These are phyloP conservation scores for Kodamaea lidongshanica DNA, from an alignment of 805 yeast species.

Conservation along the genomic window DNA sequence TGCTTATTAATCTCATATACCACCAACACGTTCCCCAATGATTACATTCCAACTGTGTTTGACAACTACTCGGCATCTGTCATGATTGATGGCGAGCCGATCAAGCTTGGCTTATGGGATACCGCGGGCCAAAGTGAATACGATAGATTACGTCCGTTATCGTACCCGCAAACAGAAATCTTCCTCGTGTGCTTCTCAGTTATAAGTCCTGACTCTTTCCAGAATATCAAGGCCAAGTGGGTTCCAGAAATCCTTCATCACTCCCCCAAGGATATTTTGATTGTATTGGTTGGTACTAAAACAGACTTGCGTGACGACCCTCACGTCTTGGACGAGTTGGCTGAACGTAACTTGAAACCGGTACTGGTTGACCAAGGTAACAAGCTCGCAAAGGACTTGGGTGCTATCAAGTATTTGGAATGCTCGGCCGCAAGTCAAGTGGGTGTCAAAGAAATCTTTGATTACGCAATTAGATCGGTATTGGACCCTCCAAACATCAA, in stretches of 20 bases:
- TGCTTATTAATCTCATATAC: slow-evolving; percentile 84
- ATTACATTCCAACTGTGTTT: slow-evolving; percentile 89
- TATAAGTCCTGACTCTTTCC: slow-evolving; percentile 72
- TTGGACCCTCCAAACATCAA: slow-evolving; percentile 42
- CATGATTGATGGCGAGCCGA: slow-evolving; percentile 73
- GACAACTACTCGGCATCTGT: slow-evolving; percentile 88
- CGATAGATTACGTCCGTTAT: slow-evolving; percentile 80
- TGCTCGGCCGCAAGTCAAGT: slow-evolving; percentile 87
- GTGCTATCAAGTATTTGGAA: slow-evolving; percentile 71
- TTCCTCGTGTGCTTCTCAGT: slow-evolving; percentile 83
- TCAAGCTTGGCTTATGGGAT: slow-evolving; percentile 88
- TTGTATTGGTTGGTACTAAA: slow-evolving; percentile 83
- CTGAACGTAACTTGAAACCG: slow-evolving; percentile 57
- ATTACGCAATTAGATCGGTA: slow-evolving; percentile 70
- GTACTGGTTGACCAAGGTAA: slow-evolving; percentile 57
- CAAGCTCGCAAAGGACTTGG: slow-evolving; percentile 61
- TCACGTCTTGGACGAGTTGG: slow-evolving; percentile 62
- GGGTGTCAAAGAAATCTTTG: slow-evolving; percentile 82
- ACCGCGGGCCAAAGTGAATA: slow-evolving; percentile 94
- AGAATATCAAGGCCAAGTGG: slow-evolving; percentile 70
- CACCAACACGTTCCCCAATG: slow-evolving; percentile 88
- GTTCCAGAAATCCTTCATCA: slow-evolving; percentile 83
- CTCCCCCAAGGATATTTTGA: slow-evolving; percentile 62
- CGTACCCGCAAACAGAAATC: slow-evolving; percentile 89
- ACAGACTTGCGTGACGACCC: slow-evolving; percentile 79